Percentiles rank a stretch among this genome's conserved stretches.
These are phyloP conservation scores for Viola odorata DNA, from an alignment of 345 rosid species.

Conservation along the genomic window DNA sequence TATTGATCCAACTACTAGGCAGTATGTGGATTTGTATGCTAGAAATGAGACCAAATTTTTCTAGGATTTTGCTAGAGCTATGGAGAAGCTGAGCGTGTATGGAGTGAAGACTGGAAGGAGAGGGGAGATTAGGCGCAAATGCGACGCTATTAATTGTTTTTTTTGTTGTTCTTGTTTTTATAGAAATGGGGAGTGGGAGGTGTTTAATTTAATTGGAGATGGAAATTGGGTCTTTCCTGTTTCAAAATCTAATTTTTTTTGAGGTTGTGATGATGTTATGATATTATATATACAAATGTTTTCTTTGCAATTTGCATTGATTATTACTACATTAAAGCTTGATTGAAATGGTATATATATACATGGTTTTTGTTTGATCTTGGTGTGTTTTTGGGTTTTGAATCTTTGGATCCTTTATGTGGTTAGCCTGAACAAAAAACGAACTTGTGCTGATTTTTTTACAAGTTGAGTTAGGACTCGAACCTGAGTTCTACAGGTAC, in stretches of 20 bases:
- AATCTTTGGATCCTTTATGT: too few relatives aligned
- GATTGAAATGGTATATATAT: constrained; percentile 4
- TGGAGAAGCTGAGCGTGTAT: neutral
- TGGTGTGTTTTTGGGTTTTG: neutral
- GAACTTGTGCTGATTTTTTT: too few relatives aligned
- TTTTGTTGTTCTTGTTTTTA: neutral
- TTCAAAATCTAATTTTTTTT: neutral
- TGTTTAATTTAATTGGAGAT: neutral
- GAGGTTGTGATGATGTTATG: constrained; percentile 17
- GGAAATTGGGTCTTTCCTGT: constrained; percentile 11
- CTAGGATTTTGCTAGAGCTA: neutral
- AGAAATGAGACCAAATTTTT: neutral
- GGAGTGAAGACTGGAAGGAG: neutral
- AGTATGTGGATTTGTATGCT: neutral
- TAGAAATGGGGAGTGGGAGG: constrained; percentile 4
- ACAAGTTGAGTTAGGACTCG: too few relatives aligned
- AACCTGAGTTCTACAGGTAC: too few relatives aligned
- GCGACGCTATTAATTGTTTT: neutral
- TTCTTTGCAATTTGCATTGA: constrained; percentile 1
- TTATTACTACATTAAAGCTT: constrained; percentile 18
- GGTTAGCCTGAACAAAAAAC: too few relatives aligned
- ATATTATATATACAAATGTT: constrained; percentile 21
- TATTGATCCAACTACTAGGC: neutral
- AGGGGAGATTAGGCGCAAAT: neutral
- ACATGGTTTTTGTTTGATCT: constrained; percentile 12